These are phyloP conservation scores for Gentiana dahurica DNA, from an alignment of 257 asterid genomes.

Conservation along the genomic window DNA sequence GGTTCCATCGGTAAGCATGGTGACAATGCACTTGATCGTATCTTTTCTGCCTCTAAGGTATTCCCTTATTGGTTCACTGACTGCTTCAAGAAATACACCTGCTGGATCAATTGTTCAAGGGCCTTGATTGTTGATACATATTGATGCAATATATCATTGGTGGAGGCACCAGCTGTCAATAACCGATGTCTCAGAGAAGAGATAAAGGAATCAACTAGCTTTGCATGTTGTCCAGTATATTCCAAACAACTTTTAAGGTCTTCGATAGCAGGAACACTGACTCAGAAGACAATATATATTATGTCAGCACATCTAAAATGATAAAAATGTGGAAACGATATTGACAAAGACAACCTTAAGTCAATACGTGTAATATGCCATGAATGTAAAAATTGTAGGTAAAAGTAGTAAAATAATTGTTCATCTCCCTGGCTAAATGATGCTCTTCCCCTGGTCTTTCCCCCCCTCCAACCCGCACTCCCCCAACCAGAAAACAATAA, in stretches of 20 bases:
- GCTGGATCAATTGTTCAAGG: constrained; percentile 97
- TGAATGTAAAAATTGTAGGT: neutral
- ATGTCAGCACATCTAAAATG: neutral
- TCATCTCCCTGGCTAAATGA: too few relatives aligned
- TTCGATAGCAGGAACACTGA: constrained; percentile 91
- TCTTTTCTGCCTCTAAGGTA: constrained; percentile 95
- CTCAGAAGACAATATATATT: neutral
- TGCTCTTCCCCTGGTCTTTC: too few relatives aligned
- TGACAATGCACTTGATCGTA: constrained; percentile 88
- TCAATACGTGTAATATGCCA: neutral
- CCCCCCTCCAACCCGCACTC: too few relatives aligned
- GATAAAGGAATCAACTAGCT: constrained; percentile 93
- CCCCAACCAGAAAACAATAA: too few relatives aligned
- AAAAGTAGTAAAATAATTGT: neutral
- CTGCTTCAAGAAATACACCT: constrained; percentile 94
- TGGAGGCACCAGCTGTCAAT: constrained; percentile 97
- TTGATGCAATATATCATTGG: constrained; percentile 87
- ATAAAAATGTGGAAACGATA: constrained; percentile 2
- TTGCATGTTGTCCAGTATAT: constrained; percentile 94
- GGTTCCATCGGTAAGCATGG: constrained; percentile 97
- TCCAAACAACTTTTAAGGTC: constrained; percentile 88
- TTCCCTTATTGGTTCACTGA: constrained; percentile 94
- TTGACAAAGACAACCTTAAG: too few relatives aligned
- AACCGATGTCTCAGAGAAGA: constrained; percentile 76
- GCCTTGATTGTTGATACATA: constrained; percentile 94